Percentiles rank a stretch among this genome's conserved stretches.
Conservation (phyloP, 2,329 filamentous ascomycete genomes). For the Pseudonectria foliicola region DNA sequence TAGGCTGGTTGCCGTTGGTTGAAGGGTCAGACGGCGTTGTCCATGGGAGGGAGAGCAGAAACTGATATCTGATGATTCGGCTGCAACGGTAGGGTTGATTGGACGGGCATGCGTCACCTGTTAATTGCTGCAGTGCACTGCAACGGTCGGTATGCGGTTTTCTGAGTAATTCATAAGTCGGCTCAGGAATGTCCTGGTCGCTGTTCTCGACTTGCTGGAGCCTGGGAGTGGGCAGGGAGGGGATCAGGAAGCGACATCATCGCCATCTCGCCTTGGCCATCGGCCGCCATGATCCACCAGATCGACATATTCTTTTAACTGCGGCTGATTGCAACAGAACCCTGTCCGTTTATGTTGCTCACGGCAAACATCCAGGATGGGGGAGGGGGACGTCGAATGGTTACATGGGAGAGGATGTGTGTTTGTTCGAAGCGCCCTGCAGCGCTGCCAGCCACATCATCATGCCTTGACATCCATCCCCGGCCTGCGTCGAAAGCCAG, state of each 20-base stretch:
- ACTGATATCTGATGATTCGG: constrained; percentile 19
- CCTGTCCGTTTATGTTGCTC: constrained; percentile 17
- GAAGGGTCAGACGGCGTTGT: constrained; percentile 4
- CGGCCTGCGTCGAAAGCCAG: too few species aligned
- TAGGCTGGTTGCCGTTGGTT: too few species aligned
- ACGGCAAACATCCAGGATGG: constrained; percentile 4
- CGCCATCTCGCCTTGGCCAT: constrained; percentile 6
- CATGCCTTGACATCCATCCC: too few species aligned
- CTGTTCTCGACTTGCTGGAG: too few species aligned
- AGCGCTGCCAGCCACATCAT: too few species aligned
- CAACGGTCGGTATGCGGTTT: too few species aligned
- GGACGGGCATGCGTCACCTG: constrained; percentile 10
- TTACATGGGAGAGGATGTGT: too few species aligned
- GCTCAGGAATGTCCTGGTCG: too few species aligned
- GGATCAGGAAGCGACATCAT: constrained; percentile 14
- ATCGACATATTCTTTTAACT: constrained; percentile 16
- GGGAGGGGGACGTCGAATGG: too few species aligned
- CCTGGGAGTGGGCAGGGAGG: neutral
- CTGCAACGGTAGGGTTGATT: constrained; percentile 9
- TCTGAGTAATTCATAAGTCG: too few species aligned
- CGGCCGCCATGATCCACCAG: constrained; percentile 14
- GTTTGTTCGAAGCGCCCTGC: too few species aligned
- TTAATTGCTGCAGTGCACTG: too few species aligned
- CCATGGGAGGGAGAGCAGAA: constrained; percentile 12
- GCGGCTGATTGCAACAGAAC: constrained; percentile 12